Conservation (phyloP, 805 yeast species). For the Ogataea polymorpha region DNA sequence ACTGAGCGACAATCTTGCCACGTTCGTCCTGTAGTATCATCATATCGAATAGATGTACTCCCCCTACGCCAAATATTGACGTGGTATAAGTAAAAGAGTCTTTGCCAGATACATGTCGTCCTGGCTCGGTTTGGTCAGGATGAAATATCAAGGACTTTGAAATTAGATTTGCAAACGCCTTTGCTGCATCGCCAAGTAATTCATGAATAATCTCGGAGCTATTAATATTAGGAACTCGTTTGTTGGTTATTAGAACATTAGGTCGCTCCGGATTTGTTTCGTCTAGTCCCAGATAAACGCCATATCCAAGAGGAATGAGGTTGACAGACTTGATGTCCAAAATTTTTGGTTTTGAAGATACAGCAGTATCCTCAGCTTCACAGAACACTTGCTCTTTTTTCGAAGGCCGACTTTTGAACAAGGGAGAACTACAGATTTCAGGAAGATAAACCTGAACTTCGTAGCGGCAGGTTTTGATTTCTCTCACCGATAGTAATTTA, state of each 20-base stretch:
- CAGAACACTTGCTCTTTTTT: not conserved
- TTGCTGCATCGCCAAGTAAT: conserved; percentile 5
- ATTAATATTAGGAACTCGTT: not conserved
- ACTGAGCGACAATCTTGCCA: not conserved
- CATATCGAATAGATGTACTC: conserved; percentile 9
- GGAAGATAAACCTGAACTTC: conserved; percentile 22
- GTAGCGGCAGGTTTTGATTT: conserved; percentile 34
- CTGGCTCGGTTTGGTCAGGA: not conserved
- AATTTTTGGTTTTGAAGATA: not conserved
- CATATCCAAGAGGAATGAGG: conserved; percentile 18
- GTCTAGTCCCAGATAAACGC: conserved; percentile 14
- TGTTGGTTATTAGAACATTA: conserved; percentile 10
- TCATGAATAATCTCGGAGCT: conserved; percentile 1
- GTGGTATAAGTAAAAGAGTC: conserved; percentile 12
- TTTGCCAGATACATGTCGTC: not conserved
- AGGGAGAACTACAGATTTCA: conserved; percentile 23
- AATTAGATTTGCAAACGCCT: conserved; percentile 6
- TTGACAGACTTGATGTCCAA: not conserved
- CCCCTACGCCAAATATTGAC: conserved; percentile 18
- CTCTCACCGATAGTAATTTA: conserved; percentile 23
- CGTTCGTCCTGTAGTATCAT: conserved; percentile 11
- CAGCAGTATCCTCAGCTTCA: too few relatives aligned
- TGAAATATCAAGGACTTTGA: not conserved
- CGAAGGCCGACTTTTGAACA: conserved; percentile 16
- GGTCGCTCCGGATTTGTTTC: not conserved